Percentiles rank a stretch among this genome's conserved stretches.
These are phyloP conservation scores for Reticulascus tulasneorum DNA, from an alignment of 2,329 filamentous ascomycete genomes.

Conservation along the genomic window DNA sequence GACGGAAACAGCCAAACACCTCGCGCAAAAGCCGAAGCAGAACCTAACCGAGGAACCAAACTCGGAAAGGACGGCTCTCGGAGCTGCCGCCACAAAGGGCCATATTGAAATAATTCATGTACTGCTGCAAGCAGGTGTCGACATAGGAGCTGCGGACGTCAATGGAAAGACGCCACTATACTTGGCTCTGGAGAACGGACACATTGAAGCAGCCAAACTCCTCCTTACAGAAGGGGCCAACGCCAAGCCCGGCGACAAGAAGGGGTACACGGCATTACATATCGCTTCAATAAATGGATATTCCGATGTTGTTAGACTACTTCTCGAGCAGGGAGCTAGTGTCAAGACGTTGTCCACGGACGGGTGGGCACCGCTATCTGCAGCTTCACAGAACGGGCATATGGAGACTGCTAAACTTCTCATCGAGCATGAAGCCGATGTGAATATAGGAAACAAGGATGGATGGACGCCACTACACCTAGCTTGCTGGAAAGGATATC, in stretches of 20 bases:
- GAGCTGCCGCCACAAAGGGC: accelerated
- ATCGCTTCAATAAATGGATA: not conserved
- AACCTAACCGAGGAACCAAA: not conserved
- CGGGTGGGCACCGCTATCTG: not conserved
- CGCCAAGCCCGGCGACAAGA: too few relatives aligned
- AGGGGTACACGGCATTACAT: not conserved
- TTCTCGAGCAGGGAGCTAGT: not conserved
- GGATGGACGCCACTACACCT: not conserved
- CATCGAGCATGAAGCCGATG: not conserved
- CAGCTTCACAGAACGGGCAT: not conserved
- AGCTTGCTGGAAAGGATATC: not conserved
- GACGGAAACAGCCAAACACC: not conserved
- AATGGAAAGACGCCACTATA: not conserved
- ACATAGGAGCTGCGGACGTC: not conserved
- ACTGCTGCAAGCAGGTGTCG: constrained; percentile 1
- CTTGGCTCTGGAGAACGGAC: not conserved
- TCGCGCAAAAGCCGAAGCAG: not conserved
- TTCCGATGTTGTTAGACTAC: not conserved
- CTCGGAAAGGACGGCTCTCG: not conserved
- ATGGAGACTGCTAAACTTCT: not conserved
- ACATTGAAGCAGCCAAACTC: not conserved
- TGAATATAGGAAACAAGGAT: not conserved
- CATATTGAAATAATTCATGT: constrained; percentile 2
- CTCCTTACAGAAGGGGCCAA: not conserved
- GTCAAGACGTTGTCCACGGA: not conserved